Percentiles rank a stretch among this genome's conserved stretches.
These are phyloP conservation scores for Lepidium aucheri DNA, from an alignment of 345 rosid genomes.

Conservation along the genomic window DNA sequence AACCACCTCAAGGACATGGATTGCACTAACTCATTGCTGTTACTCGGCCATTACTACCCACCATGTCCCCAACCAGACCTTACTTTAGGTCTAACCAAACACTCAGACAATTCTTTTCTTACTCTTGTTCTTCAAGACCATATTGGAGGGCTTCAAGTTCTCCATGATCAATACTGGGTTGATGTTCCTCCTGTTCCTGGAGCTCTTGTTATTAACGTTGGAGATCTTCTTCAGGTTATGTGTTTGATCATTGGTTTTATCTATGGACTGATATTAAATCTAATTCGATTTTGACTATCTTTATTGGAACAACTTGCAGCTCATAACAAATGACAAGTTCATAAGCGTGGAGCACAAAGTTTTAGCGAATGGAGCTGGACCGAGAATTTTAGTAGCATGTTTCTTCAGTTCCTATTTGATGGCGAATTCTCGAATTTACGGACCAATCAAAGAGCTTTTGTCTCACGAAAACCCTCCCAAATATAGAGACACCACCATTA, in stretches of 20 bases:
- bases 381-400: constrained; percentile 29
- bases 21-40: constrained; percentile 28
- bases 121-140: constrained; percentile 54
- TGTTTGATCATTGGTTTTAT: neutral
- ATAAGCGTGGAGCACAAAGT: constrained; percentile 45
- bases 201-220: constrained; percentile 48
- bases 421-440: constrained; percentile 18
- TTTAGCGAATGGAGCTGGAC: constrained; percentile 32
- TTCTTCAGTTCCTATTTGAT: constrained; percentile 20
- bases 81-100: constrained; percentile 40
- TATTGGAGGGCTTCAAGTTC: constrained; percentile 57
- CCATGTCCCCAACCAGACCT: constrained; percentile 48
- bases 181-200: constrained; percentile 47
- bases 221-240: constrained; percentile 55
- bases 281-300: neutral
- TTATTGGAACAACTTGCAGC: constrained; percentile 12
- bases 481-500: constrained; percentile 31
- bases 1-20: constrained; percentile 35
- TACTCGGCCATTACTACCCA: constrained; percentile 47
- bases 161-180: constrained; percentile 37
- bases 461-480: constrained; percentile 26
- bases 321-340: constrained; percentile 39
- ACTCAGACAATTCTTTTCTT: constrained; percentile 43
- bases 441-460: constrained; percentile 35
- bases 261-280: neutral